Evolutionary conservation across 306 rosid genomes (phyloP), one percentile per base, ranked within the genome.

Genomic region (Medicago arabica): DNA sequence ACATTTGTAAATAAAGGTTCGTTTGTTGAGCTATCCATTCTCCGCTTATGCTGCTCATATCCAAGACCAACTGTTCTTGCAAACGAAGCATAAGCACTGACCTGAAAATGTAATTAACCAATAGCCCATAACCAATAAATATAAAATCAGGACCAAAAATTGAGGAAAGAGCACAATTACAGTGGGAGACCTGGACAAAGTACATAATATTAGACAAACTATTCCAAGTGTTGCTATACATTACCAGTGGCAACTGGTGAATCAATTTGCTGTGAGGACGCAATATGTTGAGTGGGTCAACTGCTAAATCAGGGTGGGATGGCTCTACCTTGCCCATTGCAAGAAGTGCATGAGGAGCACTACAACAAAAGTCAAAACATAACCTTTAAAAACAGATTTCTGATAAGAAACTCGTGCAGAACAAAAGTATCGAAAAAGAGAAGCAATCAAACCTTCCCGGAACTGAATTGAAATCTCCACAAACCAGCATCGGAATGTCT

Each of bases 401-500:
- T n/a, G 4, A 80, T 12, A 36, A 57, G 69, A 54, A 9, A 69
- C 68, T 12, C 36, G 40, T 19, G 63, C 49, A 23, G 66, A 25
- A 51, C 21, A 47, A 12, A 54, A 62, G 23, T 8, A 59, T 9
- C 11, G 28, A 54, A 73, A 59, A 69, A 8, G 55, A 8, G 5
- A 63, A 64, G 78, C 15, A 13, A 78, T 72, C 85, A 64, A 65
- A 96, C 99, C 99, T 96, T 88, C 97, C 97, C n/a, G 99, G 99
- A 68, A 88, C 72, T n/a, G 99, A 90, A 83, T 89, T 92, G 79
- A 96, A 96, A 75, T 96, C 99, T 57, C 99, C 99, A 77, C 99
- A 96, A 80, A 96, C 99, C 91, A 96, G 74, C 99, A 96, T 96
- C 40, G 99, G 99, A 83, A 96, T 96, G 81, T 96, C 98, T 39